Conservation (phyloP, 179 eudicot genomes). For the Silene coronaria region DNA sequence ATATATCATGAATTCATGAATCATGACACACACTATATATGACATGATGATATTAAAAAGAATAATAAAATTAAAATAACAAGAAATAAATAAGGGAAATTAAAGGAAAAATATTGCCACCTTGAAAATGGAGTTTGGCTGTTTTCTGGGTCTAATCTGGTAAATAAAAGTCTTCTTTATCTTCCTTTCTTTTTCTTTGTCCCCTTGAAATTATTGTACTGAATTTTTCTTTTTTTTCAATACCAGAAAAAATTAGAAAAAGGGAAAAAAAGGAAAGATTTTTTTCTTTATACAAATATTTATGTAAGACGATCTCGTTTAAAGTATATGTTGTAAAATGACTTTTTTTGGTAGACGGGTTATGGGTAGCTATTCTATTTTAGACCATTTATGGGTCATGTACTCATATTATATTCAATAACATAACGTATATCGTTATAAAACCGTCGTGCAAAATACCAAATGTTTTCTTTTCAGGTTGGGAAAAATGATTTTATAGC, state of each 20-base stretch:
- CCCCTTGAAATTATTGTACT: slow-evolving; percentile 8
- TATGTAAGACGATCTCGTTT: too few species aligned
- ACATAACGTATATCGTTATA: too few species aligned
- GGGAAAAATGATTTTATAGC: too few species aligned
- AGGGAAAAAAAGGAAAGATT: background rate
- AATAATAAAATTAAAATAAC: background rate
- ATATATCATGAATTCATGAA: background rate
- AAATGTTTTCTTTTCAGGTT: too few species aligned
- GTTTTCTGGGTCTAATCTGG: background rate
- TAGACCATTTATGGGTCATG: too few species aligned
- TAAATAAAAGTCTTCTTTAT: background rate
- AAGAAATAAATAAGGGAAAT: background rate
- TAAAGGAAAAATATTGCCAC: background rate
- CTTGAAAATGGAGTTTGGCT: background rate
- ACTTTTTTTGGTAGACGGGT: too few species aligned
- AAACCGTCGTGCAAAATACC: too few species aligned
- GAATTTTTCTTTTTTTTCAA: background rate
- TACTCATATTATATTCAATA: too few species aligned
- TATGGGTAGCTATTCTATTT: too few species aligned
- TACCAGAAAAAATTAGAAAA: background rate
- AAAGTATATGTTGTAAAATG: too few species aligned
- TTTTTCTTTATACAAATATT: background rate
- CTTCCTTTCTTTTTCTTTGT: background rate
- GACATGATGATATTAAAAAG: background rate
- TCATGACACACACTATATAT: background rate